These are phyloP conservation scores for Coniochaeta pulveracea DNA, from an alignment of 2,329 filamentous ascomycete species.

Conservation along the genomic window DNA sequence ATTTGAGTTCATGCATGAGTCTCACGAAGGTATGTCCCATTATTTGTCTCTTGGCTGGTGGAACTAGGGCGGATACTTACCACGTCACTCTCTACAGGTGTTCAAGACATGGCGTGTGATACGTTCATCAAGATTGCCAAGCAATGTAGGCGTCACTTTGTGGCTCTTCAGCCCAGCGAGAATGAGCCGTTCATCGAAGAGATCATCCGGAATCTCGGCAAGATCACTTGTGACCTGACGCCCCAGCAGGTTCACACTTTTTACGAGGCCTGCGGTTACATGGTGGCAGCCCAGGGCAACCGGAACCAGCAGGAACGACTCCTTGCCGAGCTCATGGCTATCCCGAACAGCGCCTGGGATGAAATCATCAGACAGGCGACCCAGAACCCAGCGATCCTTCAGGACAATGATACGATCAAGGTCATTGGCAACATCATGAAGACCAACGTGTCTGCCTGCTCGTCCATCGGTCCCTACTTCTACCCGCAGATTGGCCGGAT, in stretches of 20 bases:
- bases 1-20: conserved; percentile 99
- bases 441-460: conserved; percentile 97
- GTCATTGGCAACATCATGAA: conserved; percentile 99
- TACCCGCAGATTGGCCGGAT: conserved; percentile 96
- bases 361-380: conserved; percentile 85
- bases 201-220: conserved; percentile 89
- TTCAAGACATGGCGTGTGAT: conserved; percentile 99
- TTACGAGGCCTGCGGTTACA: conserved; percentile 97
- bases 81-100: conserved; percentile 39
- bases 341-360: conserved; percentile 92
- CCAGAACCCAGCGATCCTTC: conserved; percentile 71
- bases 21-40: conserved; percentile 68
- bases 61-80: background rate
- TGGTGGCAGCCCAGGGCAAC: conserved; percentile 96
- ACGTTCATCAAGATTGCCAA: conserved; percentile 99
- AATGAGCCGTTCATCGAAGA: conserved; percentile 96
- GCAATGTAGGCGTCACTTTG: conserved; percentile 95
- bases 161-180: conserved; percentile 89
- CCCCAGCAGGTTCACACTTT: conserved; percentile 98
- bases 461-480: conserved; percentile 93
- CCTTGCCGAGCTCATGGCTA: conserved; percentile 82
- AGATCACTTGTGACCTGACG: conserved; percentile 89
- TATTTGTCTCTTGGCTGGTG: background rate
- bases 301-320: conserved; percentile 87
- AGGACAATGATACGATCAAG: conserved; percentile 93